Conservation (phyloP, 163 green algal species). For the Prototheca cutis region DNA sequence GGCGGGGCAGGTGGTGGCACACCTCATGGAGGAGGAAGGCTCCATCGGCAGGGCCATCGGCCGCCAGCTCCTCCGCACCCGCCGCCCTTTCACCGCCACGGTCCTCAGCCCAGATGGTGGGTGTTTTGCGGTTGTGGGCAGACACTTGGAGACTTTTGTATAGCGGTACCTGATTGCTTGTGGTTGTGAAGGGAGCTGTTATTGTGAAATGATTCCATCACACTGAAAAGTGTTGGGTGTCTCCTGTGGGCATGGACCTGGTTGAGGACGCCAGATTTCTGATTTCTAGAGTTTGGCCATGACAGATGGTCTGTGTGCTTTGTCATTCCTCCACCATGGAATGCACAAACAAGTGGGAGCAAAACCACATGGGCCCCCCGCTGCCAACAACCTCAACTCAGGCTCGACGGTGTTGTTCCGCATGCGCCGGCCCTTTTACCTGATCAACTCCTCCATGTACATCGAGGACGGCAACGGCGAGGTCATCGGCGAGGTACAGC, state of each 20-base stretch:
- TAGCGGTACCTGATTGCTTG: too few relatives aligned
- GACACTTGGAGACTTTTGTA: neutral
- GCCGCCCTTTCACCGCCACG: conserved; percentile 65
- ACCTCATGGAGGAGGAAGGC: conserved; percentile 27
- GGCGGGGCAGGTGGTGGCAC: conserved; percentile 28
- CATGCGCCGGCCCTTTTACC: conserved; percentile 63
- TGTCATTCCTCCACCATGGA: too few relatives aligned
- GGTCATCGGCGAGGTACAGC: conserved; percentile 60
- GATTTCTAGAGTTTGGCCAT: too few relatives aligned
- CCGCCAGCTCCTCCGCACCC: conserved; percentile 64
- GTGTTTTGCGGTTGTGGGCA: neutral
- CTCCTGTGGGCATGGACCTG: too few relatives aligned
- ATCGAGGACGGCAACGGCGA: conserved; percentile 60
- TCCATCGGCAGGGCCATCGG: conserved; percentile 51
- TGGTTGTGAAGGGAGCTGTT: too few relatives aligned
- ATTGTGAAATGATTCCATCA: too few relatives aligned
- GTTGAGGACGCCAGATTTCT: too few relatives aligned
- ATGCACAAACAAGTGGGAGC: too few relatives aligned
- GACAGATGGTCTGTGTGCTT: too few relatives aligned
- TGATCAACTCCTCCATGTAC: conserved; percentile 66
- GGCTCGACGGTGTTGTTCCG: conserved; percentile 60
- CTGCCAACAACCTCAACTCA: too few relatives aligned
- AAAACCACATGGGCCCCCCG: too few relatives aligned
- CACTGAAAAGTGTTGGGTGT: too few relatives aligned
- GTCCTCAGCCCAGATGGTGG: conserved; percentile 67